Evolutionary conservation across 441 rosid genomes (phyloP).

Genomic region (Biscutella laevigata): DNA sequence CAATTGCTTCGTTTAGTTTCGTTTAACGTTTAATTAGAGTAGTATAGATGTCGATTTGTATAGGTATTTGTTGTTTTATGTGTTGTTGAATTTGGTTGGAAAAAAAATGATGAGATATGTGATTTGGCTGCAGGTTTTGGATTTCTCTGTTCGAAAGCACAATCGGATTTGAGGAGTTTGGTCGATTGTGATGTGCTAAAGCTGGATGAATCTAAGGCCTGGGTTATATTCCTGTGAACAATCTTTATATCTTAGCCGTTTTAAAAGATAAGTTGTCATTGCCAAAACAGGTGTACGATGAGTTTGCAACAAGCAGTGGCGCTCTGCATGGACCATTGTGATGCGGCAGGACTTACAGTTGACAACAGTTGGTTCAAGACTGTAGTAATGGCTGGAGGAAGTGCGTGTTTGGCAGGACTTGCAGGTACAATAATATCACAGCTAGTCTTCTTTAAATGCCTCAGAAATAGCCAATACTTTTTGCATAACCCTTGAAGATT

Average conservation of each 20-base stretch:
- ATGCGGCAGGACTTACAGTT: constrained; percentile 46
- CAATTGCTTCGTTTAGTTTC: too few relatives aligned
- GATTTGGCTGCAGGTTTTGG: too few relatives aligned
- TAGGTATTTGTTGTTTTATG: too few relatives aligned
- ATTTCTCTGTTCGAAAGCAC: too few relatives aligned
- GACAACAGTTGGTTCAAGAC: constrained; percentile 87
- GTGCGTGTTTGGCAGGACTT: constrained; percentile 77
- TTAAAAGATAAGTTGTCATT: neutral
- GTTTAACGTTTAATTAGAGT: too few relatives aligned
- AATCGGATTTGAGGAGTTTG: too few relatives aligned
- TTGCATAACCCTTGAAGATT: neutral
- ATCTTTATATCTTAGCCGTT: neutral
- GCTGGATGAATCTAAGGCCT: constrained; percentile 4
- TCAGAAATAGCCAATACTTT: neutral
- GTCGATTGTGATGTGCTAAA: neutral
- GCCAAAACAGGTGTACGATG: constrained; percentile 55
- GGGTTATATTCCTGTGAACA: neutral
- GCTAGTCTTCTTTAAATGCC: constrained; percentile 7
- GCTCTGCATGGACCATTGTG: constrained; percentile 90
- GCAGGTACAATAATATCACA: constrained; percentile 38
- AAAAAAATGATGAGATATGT: too few relatives aligned
- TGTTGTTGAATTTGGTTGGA: too few relatives aligned
- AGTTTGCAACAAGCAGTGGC: constrained; percentile 82
- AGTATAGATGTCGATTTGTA: too few relatives aligned
- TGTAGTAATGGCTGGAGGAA: constrained; percentile 70